Conservation (phyloP, 2,329 filamentous ascomycete genomes). For the Lecanicillium sp. region DNA sequence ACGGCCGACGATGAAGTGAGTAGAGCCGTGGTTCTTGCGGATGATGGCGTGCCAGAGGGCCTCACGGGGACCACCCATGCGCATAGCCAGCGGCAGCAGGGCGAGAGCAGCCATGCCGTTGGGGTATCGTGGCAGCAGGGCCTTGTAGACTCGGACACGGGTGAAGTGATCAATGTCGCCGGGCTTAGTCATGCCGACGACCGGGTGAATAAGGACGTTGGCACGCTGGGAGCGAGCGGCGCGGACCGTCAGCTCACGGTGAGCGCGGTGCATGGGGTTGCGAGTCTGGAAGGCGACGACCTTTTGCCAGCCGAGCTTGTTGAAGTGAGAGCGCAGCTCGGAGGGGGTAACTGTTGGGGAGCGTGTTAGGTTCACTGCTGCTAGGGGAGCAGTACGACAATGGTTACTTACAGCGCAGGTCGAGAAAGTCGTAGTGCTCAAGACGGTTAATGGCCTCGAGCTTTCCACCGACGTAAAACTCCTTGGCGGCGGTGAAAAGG, state of each 20-base stretch:
- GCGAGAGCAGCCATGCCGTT: slow-evolving; percentile 98
- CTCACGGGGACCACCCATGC: slow-evolving; percentile 97
- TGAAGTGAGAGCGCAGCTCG: slow-evolving; percentile 91
- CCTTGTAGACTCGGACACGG: slow-evolving; percentile 96
- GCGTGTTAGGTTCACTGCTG: slow-evolving; percentile 9
- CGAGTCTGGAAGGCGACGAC: slow-evolving; percentile 98
- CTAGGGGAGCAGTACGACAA: not conserved
- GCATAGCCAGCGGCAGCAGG: slow-evolving; percentile 92
- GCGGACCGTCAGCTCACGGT: slow-evolving; percentile 94
- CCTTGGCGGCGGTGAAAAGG: slow-evolving; percentile 70
- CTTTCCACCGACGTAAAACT: slow-evolving; percentile 94
- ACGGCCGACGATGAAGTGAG: slow-evolving; percentile 98
- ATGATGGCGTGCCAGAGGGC: slow-evolving; percentile 99
- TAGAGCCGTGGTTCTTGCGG: slow-evolving; percentile 98
- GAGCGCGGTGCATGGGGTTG: slow-evolving; percentile 98
- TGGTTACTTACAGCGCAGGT: slow-evolving; percentile 67
- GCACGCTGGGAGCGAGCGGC: slow-evolving; percentile 92
- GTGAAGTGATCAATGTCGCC: slow-evolving; percentile 99
- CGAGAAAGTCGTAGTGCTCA: slow-evolving; percentile 98
- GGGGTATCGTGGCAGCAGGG: slow-evolving; percentile 89
- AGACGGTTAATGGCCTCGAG: slow-evolving; percentile 89
- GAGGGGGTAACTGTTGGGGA: slow-evolving; percentile 66
- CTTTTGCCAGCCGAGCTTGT: slow-evolving; percentile 97
- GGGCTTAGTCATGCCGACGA: slow-evolving; percentile 96
- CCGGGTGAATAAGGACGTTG: slow-evolving; percentile 98